A percentile compares a stretch with the other conserved stretches of the same genome.
Conservation (phyloP, 2,329 filamentous ascomycete genomes). For the Sclerotinia trifoliorum region DNA sequence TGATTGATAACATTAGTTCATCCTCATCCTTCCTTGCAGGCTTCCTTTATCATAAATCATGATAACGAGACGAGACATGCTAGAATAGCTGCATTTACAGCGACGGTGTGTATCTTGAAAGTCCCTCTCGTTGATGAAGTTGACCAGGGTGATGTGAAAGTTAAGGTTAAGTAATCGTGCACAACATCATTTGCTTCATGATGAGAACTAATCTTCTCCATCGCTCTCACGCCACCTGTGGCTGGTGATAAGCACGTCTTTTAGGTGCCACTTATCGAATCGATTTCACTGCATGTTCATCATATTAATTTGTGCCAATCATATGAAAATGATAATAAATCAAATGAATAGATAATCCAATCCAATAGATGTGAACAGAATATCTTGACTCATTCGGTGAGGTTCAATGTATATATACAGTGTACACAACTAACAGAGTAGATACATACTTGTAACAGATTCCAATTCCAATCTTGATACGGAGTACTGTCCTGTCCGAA, state of each 20-base stretch:
- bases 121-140: too few relatives aligned
- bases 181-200: too few relatives aligned
- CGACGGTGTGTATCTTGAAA: too few relatives aligned
- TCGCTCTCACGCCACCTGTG: neutral
- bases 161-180: too few relatives aligned
- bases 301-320: neutral
- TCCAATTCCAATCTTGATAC: neutral
- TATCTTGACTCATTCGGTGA: neutral
- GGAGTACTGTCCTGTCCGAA: too few relatives aligned
- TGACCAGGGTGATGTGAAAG: neutral
- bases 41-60: neutral
- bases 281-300: neutral
- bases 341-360: neutral
- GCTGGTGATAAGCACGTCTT: conserved; percentile 10
- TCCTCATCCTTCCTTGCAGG: too few relatives aligned
- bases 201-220: too few relatives aligned
- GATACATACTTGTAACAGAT: neutral
- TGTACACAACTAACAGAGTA: neutral
- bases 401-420: neutral
- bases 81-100: neutral
- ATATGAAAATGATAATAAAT: neutral
- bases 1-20: neutral
- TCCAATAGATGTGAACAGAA: neutral
- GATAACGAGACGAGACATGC: too few relatives aligned
- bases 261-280: conserved; percentile 1